Conservation (phyloP, 495 filamentous ascomycete species). For the Aspergillus kassunensis region DNA sequence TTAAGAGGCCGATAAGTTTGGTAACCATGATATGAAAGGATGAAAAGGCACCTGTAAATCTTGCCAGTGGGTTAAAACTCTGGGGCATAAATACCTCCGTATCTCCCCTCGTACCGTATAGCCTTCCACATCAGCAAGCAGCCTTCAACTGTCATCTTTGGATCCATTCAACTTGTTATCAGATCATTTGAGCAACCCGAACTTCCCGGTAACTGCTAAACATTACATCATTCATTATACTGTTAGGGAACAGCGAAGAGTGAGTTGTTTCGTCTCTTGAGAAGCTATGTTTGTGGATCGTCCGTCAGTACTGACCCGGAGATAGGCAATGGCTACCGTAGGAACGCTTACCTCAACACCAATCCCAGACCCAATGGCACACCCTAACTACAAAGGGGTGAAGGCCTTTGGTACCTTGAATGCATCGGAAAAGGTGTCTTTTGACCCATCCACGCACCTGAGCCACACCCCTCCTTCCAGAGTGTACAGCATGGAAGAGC, state of each 20-base stretch:
- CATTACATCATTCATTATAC: background rate
- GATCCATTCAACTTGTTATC: no score
- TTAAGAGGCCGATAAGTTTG: background rate
- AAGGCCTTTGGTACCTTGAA: background rate
- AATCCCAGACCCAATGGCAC: constrained; percentile 2
- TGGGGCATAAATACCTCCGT: background rate
- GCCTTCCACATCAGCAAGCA: background rate
- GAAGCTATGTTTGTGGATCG: background rate
- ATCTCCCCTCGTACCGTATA: background rate
- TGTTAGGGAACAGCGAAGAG: background rate
- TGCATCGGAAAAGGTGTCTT: constrained; percentile 21
- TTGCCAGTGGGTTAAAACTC: background rate
- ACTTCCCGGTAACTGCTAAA: background rate
- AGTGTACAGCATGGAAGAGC: constrained; percentile 57
- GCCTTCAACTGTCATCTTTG: background rate
- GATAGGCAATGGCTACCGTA: constrained; percentile 17
- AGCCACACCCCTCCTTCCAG: constrained; percentile 48
- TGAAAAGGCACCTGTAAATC: background rate
- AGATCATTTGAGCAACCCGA: no score
- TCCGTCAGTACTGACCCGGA: background rate
- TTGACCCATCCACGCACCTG: constrained; percentile 55
- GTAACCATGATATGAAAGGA: background rate
- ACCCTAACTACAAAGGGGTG: constrained; percentile 3
- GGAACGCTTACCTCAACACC: constrained; percentile 12
- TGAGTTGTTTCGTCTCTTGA: background rate